Conservation (phyloP, 1,284 basidiomycete species). For the Ceratobasidium sp. region DNA sequence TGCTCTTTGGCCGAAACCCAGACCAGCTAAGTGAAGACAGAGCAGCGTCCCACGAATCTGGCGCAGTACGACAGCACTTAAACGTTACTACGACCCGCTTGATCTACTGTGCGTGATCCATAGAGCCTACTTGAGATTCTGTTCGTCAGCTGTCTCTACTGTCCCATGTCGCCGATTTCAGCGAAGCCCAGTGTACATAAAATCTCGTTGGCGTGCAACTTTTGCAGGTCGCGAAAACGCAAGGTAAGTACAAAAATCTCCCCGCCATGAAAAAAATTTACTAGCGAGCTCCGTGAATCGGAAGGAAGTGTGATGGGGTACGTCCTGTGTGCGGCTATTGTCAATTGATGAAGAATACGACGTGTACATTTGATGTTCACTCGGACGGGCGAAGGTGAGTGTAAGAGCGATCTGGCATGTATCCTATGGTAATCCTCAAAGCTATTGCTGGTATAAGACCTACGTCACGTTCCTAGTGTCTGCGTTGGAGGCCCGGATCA, state of each 20-base stretch:
- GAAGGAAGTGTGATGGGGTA: slow-evolving; percentile 19
- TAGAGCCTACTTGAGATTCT: no score
- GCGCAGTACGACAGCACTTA: no score
- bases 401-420: no score
- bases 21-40: no score
- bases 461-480: slow-evolving; percentile 26
- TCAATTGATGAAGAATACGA: slow-evolving; percentile 20
- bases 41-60: no score
- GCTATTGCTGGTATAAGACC: neutral
- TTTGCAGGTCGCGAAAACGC: slow-evolving; percentile 34
- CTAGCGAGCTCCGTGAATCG: neutral
- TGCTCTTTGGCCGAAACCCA: no score
- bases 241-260: slow-evolving; percentile 8
- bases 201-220: slow-evolving; percentile 39
- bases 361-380: slow-evolving; percentile 33
- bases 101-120: no score
- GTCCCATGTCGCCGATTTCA: neutral
- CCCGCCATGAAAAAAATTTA: no score
- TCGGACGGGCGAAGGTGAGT: slow-evolving; percentile 39
- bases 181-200: slow-evolving; percentile 5
- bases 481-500: slow-evolving; percentile 28
- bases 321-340: slow-evolving; percentile 39
- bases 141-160: no score
- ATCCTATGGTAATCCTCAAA: neutral
- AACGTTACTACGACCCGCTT: no score